Conservation (phyloP, 441 rosid genomes). For the Kokia cookei region DNA sequence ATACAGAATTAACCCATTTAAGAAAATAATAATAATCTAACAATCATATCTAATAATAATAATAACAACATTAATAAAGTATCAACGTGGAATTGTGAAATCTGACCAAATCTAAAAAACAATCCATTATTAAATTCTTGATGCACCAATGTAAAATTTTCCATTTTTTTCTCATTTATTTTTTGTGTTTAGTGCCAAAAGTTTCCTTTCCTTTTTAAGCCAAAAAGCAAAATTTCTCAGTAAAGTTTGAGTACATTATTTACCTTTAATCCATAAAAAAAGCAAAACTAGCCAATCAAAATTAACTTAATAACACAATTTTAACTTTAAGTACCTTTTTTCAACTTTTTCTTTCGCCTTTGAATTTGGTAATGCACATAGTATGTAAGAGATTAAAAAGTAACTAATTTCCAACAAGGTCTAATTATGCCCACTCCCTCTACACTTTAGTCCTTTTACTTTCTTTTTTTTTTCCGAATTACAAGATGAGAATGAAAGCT, state of each 20-base stretch:
- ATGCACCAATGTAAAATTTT: not conserved
- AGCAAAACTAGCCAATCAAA: not conserved
- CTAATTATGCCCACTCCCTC: too few species aligned
- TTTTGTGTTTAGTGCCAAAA: not conserved
- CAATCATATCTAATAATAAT: too few species aligned
- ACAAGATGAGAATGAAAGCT: too few species aligned
- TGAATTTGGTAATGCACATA: not conserved
- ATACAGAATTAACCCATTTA: accelerated
- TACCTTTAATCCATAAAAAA: not conserved
- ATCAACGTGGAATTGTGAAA: not conserved
- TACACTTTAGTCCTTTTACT: too few species aligned
- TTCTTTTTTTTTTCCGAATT: too few species aligned
- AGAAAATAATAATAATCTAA: not conserved
- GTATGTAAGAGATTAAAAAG: not conserved
- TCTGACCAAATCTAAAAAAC: not conserved
- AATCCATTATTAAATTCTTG: not conserved
- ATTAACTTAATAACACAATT: not conserved
- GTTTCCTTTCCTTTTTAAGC: not conserved
- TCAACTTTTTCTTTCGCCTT: not conserved
- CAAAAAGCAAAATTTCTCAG: not conserved
- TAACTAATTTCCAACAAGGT: too few species aligned
- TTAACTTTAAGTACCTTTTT: not conserved
- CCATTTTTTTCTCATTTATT: too few species aligned
- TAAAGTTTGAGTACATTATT: not conserved
- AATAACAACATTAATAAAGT: not conserved